Evolutionary conservation across 148 eudicot species (phyloP).

Genomic region (Rhododendron simsii): DNA sequence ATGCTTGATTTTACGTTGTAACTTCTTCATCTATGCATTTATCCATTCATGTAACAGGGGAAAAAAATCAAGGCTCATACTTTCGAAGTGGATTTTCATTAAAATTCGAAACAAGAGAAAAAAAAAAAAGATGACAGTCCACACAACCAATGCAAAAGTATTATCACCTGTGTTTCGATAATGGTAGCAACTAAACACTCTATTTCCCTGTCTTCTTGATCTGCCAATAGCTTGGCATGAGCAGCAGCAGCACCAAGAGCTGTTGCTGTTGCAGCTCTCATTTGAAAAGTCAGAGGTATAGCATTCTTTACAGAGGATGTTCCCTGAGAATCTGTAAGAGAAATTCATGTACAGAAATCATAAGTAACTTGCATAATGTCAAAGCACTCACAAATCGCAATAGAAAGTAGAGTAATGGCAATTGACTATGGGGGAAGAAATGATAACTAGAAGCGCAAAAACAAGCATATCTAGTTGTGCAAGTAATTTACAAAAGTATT

Average conservation of each 20-base stretch:
- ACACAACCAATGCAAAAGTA: not conserved
- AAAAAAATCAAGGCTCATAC: conserved; percentile 9
- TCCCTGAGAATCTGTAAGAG: conserved; percentile 42
- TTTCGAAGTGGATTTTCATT: not conserved
- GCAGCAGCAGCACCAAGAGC: conserved; percentile 98
- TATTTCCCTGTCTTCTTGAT: conserved; percentile 84
- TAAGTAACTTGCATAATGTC: not conserved
- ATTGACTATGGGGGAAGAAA: not conserved
- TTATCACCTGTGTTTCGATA: conserved; percentile 66
- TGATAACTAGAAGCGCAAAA: not conserved
- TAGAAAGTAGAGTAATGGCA: not conserved
- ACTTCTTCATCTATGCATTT: conserved; percentile 58
- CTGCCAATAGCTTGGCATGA: conserved; percentile 83
- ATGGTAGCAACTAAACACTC: conserved; percentile 62
- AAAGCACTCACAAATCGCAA: not conserved
- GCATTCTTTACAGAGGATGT: conserved; percentile 28
- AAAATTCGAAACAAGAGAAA: not conserved
- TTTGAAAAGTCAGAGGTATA: conserved; percentile 57
- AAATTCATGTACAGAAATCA: not conserved
- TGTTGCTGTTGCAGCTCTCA: conserved; percentile 80
- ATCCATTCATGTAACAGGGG: not conserved
- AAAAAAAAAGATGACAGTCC: not conserved
- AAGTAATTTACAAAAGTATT: not conserved
- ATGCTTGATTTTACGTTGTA: conserved; percentile 56
- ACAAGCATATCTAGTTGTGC: not conserved